Evolutionary conservation across 768 basidiomycete species (phyloP), one percentile per base, ranked within the genome.

Genomic region (Lanmaoa rubissima): DNA sequence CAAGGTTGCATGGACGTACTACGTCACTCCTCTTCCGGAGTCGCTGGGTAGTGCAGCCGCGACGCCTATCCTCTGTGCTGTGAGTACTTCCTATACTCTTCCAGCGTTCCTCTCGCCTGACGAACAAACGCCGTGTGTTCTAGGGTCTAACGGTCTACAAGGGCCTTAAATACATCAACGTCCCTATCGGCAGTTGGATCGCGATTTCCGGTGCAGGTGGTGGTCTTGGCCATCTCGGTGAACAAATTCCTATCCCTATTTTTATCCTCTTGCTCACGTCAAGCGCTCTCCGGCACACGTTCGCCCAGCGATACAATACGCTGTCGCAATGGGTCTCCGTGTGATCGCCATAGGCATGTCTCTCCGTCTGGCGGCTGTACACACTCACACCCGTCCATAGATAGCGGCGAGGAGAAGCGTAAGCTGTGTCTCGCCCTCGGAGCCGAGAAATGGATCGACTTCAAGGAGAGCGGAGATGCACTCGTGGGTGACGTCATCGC

Each of bases 21-120:
- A 79, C 53, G 69, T 82, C 42, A 80, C 79, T 5, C 74, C 71
- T 0, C 76, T 83, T 45, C 81, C 82, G 16, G 65, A 76, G 1
- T 62, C 63, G 1, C 60, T 82, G 26, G 65, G 72, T 43, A 65
- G 79, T 39, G 74, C 73, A 13, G 63, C 69, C 8, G 81, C 79
- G 7, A 74, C 77, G 0, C 66, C 80, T 2, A 73, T 82, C 57
- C 70, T 79, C 4, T 79, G 79, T 55, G 76, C 76, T 34, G 76
- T 74, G 38, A 48, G 67, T 35, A 40, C n/a, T 9, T 21, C 26
- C 26, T 2, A 16, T 2, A 21, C 19, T 16, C 11, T 35, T 47
- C 2, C 59, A 45, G 7, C 24, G 59, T 66, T 32, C 21, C 3
- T 16, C 6, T 41, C 6, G 5, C 17, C 11, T 34, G 16, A 58